Conservation (phyloP, 768 basidiomycete genomes). For the Cystobasidiopsis lactophilus region DNA sequence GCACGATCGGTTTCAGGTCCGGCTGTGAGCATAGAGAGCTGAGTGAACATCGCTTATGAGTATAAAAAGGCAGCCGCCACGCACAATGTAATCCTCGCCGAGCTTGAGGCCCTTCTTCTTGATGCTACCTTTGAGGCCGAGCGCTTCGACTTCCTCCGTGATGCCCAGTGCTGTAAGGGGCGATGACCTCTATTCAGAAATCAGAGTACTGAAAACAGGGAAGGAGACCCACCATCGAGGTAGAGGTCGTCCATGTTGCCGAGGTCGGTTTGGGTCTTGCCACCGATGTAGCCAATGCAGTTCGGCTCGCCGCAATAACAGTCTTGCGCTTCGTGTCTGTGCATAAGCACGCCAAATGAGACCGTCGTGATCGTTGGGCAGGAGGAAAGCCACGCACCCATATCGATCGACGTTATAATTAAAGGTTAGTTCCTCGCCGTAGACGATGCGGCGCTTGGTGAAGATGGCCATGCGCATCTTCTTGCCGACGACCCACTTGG, state of each 20-base stretch:
- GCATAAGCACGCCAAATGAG: too few species aligned
- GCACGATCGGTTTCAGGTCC: conserved; percentile 45
- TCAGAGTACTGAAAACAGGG: too few species aligned
- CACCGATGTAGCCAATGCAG: conserved; percentile 87
- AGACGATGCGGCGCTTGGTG: conserved; percentile 38
- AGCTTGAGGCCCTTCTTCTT: conserved; percentile 81
- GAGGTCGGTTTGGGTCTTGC: conserved; percentile 93
- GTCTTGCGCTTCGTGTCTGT: conserved; percentile 77
- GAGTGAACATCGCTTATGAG: neutral
- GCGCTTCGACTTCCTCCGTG: conserved; percentile 61
- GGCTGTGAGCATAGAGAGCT: conserved; percentile 33
- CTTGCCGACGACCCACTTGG: conserved; percentile 83
- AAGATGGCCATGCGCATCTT: conserved; percentile 95
- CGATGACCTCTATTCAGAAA: neutral
- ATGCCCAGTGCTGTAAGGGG: conserved; percentile 58
- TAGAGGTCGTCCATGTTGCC: conserved; percentile 84
- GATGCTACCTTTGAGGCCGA: conserved; percentile 63
- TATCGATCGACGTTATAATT: conserved; percentile 99
- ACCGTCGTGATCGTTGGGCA: too few species aligned
- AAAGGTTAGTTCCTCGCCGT: conserved; percentile 38
- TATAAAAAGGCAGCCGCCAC: conserved; percentile 7
- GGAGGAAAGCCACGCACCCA: conserved; percentile 39
- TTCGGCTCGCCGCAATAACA: conserved; percentile 92
- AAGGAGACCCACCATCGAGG: conserved; percentile 46
- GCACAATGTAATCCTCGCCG: conserved; percentile 77